phyloP scores from a whole-genome alignment of 2,329 filamentous ascomycete genomes.

The Pseudomassariella vexata region DNA sequence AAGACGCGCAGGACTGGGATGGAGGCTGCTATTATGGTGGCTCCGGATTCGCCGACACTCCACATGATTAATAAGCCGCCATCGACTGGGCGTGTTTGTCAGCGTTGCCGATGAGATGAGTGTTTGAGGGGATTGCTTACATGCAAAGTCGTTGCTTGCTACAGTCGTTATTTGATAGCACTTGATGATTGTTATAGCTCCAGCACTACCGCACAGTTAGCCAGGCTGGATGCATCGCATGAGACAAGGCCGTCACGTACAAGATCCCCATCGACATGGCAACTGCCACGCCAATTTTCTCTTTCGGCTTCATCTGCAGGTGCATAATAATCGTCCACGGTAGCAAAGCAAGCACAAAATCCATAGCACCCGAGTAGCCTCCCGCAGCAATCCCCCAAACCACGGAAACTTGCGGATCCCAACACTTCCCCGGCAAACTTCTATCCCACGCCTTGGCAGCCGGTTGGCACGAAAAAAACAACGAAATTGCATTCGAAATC shows the following conservation, averaged over 20 bases:
- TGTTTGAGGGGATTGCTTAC: too few species aligned
- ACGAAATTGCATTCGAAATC: slow-evolving; percentile 5
- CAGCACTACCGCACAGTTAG: too few species aligned
- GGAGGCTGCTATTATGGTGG: slow-evolving; percentile 4
- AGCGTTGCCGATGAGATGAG: too few species aligned
- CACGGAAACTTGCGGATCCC: slow-evolving; percentile 2
- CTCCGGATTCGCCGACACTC: slow-evolving; percentile 1
- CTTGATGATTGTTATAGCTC: too few species aligned
- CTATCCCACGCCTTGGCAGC: slow-evolving; percentile 1
- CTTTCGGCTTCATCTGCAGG: slow-evolving; percentile 4
- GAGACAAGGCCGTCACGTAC: too few species aligned
- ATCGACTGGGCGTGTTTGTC: too few species aligned
- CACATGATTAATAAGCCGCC: slow-evolving; percentile 2
- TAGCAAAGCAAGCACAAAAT: slow-evolving; percentile 2
- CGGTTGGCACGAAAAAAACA: slow-evolving; percentile 5
- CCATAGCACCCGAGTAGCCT: slow-evolving; percentile 2
- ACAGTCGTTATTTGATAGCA: too few species aligned
- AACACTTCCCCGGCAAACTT: not conserved
- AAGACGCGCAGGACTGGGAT: slow-evolving; percentile 4
- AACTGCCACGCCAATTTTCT: slow-evolving; percentile 3
- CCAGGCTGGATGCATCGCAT: too few species aligned
- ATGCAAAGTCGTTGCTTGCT: too few species aligned
- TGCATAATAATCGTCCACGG: slow-evolving; percentile 6
- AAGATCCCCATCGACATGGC: slow-evolving; percentile 1
- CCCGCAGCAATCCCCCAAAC: not conserved